Evolutionary conservation across 495 filamentous ascomycete species (phyloP), one percentile per base, ranked within the genome.

Genomic region (Cercophora scortea): DNA sequence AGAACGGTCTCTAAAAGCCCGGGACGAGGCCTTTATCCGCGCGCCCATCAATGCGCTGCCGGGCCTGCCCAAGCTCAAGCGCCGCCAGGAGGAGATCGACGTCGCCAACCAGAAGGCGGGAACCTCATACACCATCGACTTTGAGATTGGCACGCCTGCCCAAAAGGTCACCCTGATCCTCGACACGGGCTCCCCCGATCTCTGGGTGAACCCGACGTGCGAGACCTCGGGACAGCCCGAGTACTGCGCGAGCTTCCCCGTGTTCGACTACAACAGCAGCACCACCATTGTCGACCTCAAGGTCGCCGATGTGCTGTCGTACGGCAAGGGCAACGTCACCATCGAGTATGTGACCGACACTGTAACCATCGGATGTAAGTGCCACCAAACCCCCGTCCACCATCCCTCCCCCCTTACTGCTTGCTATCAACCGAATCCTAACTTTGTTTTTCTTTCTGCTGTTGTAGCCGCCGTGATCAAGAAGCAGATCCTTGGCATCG

Each of bases 181-280:
- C 50, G 74, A 77, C 32, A 77, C 74, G 0, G 72, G 71, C 17
- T 65, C 69, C 18, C 65, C 70, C 12, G 73, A 76, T 49, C 51
- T 72, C 4, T 77, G 74, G 74, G 67, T 75, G 17, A 71, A 74
- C 35, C 72, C 72, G 4, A 40, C 57, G 1, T 75, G 72, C 45
- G 48, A 55, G 1, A 53, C 61, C 8, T 49, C 70, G 5, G 61
- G 56, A 8, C 42, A 61, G 15, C 46, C 50, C 3, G 39, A 49
- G 1, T 62, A 61, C 34, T 75, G 71, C 50, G 8, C 35, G 0
- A 33, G 42, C 0, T 62, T 65, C n/a, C 57, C 67, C 2, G 58
- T 52, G 7, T 75, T 69, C 46, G 66, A 72, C 42, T 61, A 61
- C 17, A 34, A 33, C 8, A 50, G 53, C 34, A 74, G 71, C 35